Percentiles rank a stretch among this genome's conserved stretches.
These are phyloP conservation scores for Sphagnurus paluster DNA, from an alignment of 1,284 basidiomycete genomes.

Conservation along the genomic window DNA sequence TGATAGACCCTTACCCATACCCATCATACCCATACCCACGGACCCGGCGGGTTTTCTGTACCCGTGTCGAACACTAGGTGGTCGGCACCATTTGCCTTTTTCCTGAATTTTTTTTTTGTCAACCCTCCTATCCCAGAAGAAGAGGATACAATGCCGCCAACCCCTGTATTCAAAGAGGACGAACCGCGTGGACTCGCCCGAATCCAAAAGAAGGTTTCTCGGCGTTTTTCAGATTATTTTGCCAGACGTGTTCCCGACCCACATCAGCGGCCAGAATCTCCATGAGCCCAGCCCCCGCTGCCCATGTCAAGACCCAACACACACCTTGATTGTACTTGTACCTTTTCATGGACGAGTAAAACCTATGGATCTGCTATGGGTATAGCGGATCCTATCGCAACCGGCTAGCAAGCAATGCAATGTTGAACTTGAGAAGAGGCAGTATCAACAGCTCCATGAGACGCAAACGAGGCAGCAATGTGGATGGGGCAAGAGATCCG, in stretches of 20 bases:
- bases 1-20: no score
- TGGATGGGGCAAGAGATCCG: conserved; percentile 39
- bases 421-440: conserved; percentile 40
- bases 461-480: conserved; percentile 50
- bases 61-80: no score
- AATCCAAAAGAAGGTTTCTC: conserved; percentile 44
- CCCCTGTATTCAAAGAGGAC: conserved; percentile 46
- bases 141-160: conserved; percentile 50
- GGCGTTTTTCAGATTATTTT: conserved; percentile 59
- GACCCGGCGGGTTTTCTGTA: no score
- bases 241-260: conserved; percentile 48
- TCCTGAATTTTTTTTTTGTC: no score
- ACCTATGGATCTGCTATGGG: conserved; percentile 80
- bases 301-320: conserved; percentile 25
- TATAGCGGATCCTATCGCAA: conserved; percentile 59
- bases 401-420: conserved; percentile 50
- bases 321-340: conserved; percentile 49
- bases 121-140: no score
- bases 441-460: conserved; percentile 50
- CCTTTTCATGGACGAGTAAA: conserved; percentile 55
- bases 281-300: conserved; percentile 11
- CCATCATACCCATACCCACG: no score
- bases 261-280: no score
- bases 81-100: no score
- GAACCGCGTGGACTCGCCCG: conserved; percentile 36